A percentile compares a stretch with the other conserved stretches of the same genome.
These are phyloP conservation scores for Durusdinium trenchii DNA, from an alignment of 73 alveolate genomes.

Conservation along the genomic window DNA sequence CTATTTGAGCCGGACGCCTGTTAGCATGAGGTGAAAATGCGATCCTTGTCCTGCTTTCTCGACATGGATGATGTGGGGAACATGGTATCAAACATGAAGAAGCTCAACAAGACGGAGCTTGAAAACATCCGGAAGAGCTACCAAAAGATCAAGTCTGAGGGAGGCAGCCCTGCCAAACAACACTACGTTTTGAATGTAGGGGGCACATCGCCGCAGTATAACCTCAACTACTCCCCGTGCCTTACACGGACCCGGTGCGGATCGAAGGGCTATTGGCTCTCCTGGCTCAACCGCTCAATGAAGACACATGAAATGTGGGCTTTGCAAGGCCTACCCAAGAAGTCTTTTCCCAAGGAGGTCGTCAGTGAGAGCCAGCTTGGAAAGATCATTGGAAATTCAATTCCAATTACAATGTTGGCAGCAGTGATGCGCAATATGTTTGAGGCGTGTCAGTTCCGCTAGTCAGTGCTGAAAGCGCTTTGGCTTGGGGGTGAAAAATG, in stretches of 20 bases:
- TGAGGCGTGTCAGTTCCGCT: neutral
- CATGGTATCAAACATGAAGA: neutral
- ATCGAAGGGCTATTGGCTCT: neutral
- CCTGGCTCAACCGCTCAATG: neutral
- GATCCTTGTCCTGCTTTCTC: neutral
- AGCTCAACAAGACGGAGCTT: neutral
- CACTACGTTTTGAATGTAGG: constrained; percentile 13
- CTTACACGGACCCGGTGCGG: constrained; percentile 5
- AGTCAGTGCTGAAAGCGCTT: neutral
- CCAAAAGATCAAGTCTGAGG: neutral
- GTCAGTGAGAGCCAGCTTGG: neutral
- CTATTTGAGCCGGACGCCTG: neutral
- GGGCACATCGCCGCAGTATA: constrained; percentile 17
- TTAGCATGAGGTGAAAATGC: neutral
- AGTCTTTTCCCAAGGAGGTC: neutral
- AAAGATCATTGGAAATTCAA: constrained; percentile 15
- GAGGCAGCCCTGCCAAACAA: neutral
- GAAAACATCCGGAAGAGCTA: neutral
- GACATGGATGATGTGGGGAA: neutral
- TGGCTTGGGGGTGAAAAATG: neutral
- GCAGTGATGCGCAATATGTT: neutral
- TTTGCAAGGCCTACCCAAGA: neutral
- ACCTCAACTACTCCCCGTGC: constrained; percentile 10
- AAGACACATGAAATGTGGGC: neutral
- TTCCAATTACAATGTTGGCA: neutral